phyloP scores from a whole-genome alignment of 768 basidiomycete species.

The Phanerodontia chrysosporium region DNA sequence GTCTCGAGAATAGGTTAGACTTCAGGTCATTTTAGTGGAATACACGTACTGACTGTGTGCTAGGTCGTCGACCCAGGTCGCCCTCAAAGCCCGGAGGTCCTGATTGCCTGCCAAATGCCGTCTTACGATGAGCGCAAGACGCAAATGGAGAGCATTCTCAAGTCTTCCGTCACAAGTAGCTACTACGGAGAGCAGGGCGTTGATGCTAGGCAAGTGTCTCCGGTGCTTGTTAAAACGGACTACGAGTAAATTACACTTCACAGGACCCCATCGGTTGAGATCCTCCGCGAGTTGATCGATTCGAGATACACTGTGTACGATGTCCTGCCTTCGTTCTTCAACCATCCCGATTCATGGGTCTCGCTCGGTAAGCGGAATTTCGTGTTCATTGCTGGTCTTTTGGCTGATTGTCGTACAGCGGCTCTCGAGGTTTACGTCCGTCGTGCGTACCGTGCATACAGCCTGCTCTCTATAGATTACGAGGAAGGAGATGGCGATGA shows the following conservation, averaged over 20 bases:
- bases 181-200: conserved; percentile 84
- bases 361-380: conserved; percentile 60
- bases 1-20: conserved; percentile 81
- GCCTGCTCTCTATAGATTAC: conserved; percentile 86
- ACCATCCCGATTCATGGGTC: conserved; percentile 78
- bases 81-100: conserved; percentile 96
- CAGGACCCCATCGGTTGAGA: conserved; percentile 80
- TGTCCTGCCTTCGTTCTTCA: conserved; percentile 94
- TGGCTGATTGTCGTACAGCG: conserved; percentile 43
- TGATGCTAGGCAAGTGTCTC: conserved; percentile 47
- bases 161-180: conserved; percentile 79
- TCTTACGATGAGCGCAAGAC: conserved; percentile 90
- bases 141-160: conserved; percentile 94
- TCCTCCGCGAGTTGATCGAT: conserved; percentile 90
- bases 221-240: too few relatives aligned
- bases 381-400: not conserved
- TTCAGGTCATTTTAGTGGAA: too few relatives aligned
- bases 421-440: conserved; percentile 95
- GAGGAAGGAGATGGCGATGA: conserved; percentile 91
- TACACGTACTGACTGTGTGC: too few relatives aligned
- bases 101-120: conserved; percentile 94
- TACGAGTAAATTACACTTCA: too few relatives aligned
- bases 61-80: conserved; percentile 86
- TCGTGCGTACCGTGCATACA: conserved; percentile 93
- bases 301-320: conserved; percentile 97